phyloP scores from a whole-genome alignment of 2,329 filamentous ascomycete species.

The Penicillium capsulatum region DNA sequence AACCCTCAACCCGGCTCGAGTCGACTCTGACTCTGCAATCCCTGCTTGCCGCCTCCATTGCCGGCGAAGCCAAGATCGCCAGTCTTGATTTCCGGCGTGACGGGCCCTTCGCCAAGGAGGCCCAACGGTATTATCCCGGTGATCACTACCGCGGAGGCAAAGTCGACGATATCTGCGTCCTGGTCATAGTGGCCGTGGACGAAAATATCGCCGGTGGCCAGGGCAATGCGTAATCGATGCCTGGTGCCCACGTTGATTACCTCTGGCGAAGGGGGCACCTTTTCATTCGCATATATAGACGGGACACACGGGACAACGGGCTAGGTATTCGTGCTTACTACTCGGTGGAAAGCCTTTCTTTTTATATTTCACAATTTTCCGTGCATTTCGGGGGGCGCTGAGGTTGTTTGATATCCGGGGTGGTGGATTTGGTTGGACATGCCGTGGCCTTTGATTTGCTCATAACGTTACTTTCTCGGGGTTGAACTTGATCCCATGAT shows the following conservation, averaged over 20 bases:
- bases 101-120: slow-evolving; percentile 91
- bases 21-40: slow-evolving; percentile 62
- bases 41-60: slow-evolving; percentile 72
- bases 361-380: slow-evolving; percentile 3
- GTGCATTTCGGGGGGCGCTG: slow-evolving; percentile 9
- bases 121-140: slow-evolving; percentile 78
- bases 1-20: slow-evolving; percentile 8
- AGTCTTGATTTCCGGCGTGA: slow-evolving; percentile 77
- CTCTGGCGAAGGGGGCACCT: too few species aligned
- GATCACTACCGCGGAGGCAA: slow-evolving; percentile 91
- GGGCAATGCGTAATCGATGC: background rate
- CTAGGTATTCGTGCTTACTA: background rate
- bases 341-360: background rate
- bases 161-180: slow-evolving; percentile 88
- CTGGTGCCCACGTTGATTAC: background rate
- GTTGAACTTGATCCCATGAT: too few species aligned
- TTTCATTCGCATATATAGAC: background rate
- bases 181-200: slow-evolving; percentile 74
- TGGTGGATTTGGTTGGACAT: too few species aligned
- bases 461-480: too few species aligned
- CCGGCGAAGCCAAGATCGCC: slow-evolving; percentile 75
- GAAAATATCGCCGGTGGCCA: slow-evolving; percentile 26
- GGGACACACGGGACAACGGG: background rate
- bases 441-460: too few species aligned
- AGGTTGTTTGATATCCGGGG: slow-evolving; percentile 3